Conservation (phyloP, 768 basidiomycete genomes). For the Dendrothele bispora region DNA sequence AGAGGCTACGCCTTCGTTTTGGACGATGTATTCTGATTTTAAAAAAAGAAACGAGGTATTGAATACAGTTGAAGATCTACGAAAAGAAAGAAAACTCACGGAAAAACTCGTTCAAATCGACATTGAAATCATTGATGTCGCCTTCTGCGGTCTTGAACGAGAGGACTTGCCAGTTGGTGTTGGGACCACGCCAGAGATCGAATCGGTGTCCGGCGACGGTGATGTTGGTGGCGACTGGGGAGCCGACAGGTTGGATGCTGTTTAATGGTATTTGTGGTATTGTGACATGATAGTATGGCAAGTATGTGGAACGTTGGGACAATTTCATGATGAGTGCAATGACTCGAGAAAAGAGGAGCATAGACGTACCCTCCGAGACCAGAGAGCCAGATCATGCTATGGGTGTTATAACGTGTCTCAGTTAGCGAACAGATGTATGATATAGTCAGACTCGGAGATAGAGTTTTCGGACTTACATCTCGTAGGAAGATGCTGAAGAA, state of each 20-base stretch:
- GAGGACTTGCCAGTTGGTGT: constrained; percentile 54
- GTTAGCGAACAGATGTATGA: no score
- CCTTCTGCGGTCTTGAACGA: constrained; percentile 52
- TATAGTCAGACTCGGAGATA: no score
- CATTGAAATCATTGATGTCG: constrained; percentile 50
- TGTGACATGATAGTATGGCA: no score
- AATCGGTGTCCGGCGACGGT: constrained; percentile 49
- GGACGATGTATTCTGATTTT: constrained; percentile 42
- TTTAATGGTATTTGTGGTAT: not conserved
- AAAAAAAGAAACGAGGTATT: constrained; percentile 1
- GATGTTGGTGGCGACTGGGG: constrained; percentile 40
- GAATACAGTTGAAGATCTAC: not conserved
- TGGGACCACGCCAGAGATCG: constrained; percentile 57
- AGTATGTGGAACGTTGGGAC: no score
- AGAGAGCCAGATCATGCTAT: constrained; percentile 62
- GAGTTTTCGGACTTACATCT: constrained; percentile 52
- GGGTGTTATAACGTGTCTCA: not conserved
- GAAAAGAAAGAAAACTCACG: constrained; percentile 30
- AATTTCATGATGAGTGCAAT: not conserved
- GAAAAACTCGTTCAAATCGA: constrained; percentile 56
- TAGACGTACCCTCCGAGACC: constrained; percentile 48
- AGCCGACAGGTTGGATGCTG: constrained; percentile 59
- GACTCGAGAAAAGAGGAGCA: not conserved
- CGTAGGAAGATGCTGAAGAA: constrained; percentile 45
- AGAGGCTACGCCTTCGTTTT: constrained; percentile 45